phyloP scores from a whole-genome alignment of 306 rosid genomes.

The Vicia villosa region DNA sequence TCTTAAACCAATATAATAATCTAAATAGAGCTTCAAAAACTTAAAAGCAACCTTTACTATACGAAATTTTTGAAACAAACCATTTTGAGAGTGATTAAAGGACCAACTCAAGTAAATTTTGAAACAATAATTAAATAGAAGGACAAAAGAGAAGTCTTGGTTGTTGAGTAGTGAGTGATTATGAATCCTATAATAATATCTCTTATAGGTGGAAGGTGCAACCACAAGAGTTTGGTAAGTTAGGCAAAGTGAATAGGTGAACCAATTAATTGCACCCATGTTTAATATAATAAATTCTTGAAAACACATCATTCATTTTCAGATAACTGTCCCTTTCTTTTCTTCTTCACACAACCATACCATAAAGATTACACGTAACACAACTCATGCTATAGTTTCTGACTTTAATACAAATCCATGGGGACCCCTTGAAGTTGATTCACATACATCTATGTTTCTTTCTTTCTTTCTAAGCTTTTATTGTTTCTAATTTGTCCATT shows the following conservation, averaged over 20 bases:
- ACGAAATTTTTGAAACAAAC: no score
- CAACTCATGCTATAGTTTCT: constrained; percentile 10
- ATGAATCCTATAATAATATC: constrained; percentile 27
- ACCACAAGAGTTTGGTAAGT: constrained; percentile 65
- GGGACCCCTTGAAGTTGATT: constrained; percentile 26
- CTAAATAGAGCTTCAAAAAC: no score
- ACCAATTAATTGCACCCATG: constrained; percentile 40
- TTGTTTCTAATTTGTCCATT: background rate
- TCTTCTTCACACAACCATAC: constrained; percentile 32
- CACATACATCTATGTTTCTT: background rate
- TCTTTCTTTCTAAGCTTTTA: background rate
- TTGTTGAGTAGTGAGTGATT: constrained; percentile 25
- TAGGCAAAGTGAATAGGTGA: constrained; percentile 46
- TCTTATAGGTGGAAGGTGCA: constrained; percentile 23
- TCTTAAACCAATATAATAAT: no score
- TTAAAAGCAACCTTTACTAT: no score
- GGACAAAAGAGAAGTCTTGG: constrained; percentile 30
- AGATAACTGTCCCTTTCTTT: constrained; percentile 38
- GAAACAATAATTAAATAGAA: background rate
- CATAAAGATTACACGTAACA: constrained; percentile 3
- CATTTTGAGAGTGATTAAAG: no score
- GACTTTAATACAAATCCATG: constrained; percentile 4
- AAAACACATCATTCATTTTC: constrained; percentile 35
- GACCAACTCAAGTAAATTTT: no score
- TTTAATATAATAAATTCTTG: background rate